Base-by-base conservation (phyloP, 352 stramenopile genomes). In the Pythium monospermum region DNA sequence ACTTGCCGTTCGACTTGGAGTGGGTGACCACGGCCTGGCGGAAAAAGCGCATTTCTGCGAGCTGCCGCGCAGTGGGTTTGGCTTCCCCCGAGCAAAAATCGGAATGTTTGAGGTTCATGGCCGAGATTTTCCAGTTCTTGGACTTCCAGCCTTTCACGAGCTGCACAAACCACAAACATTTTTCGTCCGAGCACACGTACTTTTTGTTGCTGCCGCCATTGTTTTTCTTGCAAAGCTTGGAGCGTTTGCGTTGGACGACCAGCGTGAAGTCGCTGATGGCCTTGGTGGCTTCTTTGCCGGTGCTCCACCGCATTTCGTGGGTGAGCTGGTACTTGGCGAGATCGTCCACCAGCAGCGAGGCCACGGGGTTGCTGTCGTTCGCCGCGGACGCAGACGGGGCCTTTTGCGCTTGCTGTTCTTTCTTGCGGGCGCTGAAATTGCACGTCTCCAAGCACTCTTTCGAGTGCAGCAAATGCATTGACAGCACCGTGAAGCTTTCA, bases 91-190 rank as follows among this genome's bases (percentile, higher is more conserved):
- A 74, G 65, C 81, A 92, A n/a, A 63, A 60, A 0, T 76, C 66
- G 36, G 78, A 85, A 50, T 92, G 81, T 46, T 79, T 81, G 22
- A 92, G 53, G 38, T 90, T 88, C 81, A 92, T 92, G n/a, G 78
- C 76, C 28, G 81, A 92, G 61, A 92, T 92, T 52, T 92, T 92
- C 81, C 81, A 92, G 62, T 83, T 92, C 63, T 90, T 86, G n/a
- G 76, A 85, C 57, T 92, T 92, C 66, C 74, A 82, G 1, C 76
- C 78, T 55, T 89, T 89, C 25, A 88, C 73, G 15, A 90, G 65
- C 41, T 83, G 78, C 22, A 90, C 78, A 45, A 89, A 92, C 81
- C 81, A 92, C 6, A 83, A 38, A 19, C 81, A 92, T 7, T 63
- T 49, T 7, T 85, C 66, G 35, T 85, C 76, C 4, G 81, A 92